phyloP scores from a whole-genome alignment of 441 rosid genomes.

The Cnidoscolus chayamansa region DNA sequence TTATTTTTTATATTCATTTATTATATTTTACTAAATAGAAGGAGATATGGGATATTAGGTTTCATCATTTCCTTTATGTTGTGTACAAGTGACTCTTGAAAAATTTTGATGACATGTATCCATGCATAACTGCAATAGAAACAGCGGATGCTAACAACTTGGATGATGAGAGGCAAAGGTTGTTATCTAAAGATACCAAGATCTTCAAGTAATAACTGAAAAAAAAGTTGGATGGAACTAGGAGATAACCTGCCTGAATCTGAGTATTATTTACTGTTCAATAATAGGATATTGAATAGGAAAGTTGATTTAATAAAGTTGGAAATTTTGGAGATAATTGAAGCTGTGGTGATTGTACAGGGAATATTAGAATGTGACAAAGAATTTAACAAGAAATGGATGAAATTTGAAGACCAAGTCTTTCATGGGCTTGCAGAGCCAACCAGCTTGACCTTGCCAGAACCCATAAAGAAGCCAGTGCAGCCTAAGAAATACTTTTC shows the following conservation, averaged over 20 bases:
- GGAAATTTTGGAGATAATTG: not conserved
- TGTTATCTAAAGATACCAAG: not conserved
- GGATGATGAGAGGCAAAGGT: not conserved
- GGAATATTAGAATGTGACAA: not conserved
- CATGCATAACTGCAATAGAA: not conserved
- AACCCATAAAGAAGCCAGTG: not conserved
- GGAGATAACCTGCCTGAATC: not conserved
- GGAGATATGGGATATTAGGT: not conserved
- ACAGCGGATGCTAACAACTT: constrained; percentile 1
- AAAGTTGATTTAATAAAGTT: not conserved
- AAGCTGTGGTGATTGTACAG: not conserved
- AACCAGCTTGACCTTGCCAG: not conserved
- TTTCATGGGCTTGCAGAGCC: not conserved
- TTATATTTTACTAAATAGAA: not conserved
- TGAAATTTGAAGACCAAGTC: not conserved
- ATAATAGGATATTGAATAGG: not conserved
- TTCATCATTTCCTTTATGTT: too few relatives aligned
- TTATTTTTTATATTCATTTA: not conserved
- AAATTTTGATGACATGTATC: not conserved
- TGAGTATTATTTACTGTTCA: not conserved
- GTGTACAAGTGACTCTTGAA: too few relatives aligned
- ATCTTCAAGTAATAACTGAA: not conserved
- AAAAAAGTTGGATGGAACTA: not conserved
- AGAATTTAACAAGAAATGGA: not conserved
- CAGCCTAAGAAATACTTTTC: not conserved